Evolutionary conservation across 202 grass and related monocot genomes (phyloP), one percentile per base, ranked within the genome.

Genomic region (Hordeum pubiflorum): DNA sequence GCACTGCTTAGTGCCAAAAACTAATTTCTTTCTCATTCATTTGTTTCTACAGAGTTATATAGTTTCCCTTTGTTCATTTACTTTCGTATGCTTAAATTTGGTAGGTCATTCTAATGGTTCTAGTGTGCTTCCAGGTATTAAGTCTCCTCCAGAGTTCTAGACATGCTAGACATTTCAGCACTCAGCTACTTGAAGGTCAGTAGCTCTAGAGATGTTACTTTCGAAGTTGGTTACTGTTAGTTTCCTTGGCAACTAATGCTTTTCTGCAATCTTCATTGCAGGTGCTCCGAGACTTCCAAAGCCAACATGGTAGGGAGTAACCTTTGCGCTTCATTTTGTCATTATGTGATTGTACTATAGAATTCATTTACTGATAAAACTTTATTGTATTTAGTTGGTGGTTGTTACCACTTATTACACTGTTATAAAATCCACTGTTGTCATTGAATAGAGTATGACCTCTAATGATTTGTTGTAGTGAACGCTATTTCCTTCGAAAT

Each of bases 401-500:
- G 9, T 71, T 71, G 13, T 48, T 71, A 9, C 17, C 27, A 71
- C 68, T 71, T 18, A 48, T 10, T 29, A 38, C 26, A 18, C 69
- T 26, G 17, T 74, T 54, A 14, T 82, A 39, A 59, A 33, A 33
- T 9, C 17, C 5, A 9, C 26, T 15, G 1, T 59, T 34, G 1
- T 14, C 5, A 26, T 55, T 74, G 44, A 74, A 20, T 68, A 23
- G 40, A 40, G 22, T 3, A 67, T 73, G 15, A 26, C 7, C 29
- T 69, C 6, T 79, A 52, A 21, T 55, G 52, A 52, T 79, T 86
- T 52, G n/a, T 55, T 85, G 31, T 44, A 89, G 83, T 69, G 81
- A 21, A 21, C 13, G 23, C 59, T 86, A 73, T 79, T 86, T 88
- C 67, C 65, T 93, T 82, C 85, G 86, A 37, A 89, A 87, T 82